phyloP scores from a whole-genome alignment of 2,329 filamentous ascomycete genomes.

The Talaromyces funiculosus region DNA sequence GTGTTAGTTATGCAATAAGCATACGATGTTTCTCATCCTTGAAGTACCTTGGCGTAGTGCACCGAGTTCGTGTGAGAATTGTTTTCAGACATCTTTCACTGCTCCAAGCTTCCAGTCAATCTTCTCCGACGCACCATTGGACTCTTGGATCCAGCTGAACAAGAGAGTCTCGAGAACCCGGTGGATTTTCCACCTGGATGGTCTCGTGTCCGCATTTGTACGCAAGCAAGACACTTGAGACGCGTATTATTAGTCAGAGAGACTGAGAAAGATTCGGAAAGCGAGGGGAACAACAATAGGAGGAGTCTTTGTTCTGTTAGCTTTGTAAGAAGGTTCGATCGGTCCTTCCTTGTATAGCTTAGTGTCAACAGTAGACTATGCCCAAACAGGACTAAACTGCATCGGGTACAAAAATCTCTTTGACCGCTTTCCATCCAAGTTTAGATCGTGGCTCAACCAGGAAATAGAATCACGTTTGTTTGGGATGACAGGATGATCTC shows the following conservation, averaged over 20 bases:
- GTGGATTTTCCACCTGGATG: not conserved
- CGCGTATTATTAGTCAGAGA: not conserved
- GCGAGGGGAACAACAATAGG: not conserved
- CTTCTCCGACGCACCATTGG: not conserved
- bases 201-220: not conserved
- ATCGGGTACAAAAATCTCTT: not conserved
- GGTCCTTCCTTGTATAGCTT: not conserved
- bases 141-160: not conserved
- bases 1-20: not conserved
- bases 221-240: not conserved
- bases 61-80: not conserved
- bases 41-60: not conserved
- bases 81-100: not conserved
- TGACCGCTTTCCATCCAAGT: not conserved
- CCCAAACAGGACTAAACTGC: not conserved
- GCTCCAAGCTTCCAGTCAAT: not conserved
- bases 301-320: not conserved
- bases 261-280: not conserved
- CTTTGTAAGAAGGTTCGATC: not conserved
- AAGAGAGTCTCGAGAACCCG: not conserved
- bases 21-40: not conserved
- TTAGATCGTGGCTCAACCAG: not conserved
- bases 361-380: not conserved
- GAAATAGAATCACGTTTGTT: not conserved
- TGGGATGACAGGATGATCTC: not conserved